Evolutionary conservation across 495 filamentous ascomycete species (phyloP), one percentile per base, ranked within the genome.

Genomic region (Aspergillus incahuasiensis): DNA sequence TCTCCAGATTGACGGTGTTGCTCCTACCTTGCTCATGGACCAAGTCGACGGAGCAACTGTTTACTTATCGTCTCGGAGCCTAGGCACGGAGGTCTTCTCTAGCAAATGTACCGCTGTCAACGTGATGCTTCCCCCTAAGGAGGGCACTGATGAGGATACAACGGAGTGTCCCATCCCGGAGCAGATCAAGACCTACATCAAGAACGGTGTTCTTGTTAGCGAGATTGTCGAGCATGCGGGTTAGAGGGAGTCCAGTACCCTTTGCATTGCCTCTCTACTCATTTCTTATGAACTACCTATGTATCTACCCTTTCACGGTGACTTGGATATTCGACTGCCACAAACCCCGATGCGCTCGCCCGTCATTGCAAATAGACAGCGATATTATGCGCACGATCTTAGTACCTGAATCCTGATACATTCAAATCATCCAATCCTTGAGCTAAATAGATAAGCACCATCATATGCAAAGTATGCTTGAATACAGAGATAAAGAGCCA

Each of bases 221-320:
- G 90, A 96, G 77, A 95, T 97, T 65, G 91, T 96, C 15, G 89
- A 91, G 59, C 90, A 95, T 72, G 82, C 85, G 49, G 89, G 91
- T 47, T 91, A 78, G 58, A 55, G 16, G n/a, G n/a, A n/a, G n/a
- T n/a, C n/a, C n/a, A n/a, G n/a, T n/a, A n/a, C n/a, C 11, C 8
- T 3, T 13, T 15, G 12, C 38, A 11, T 35, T 35, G 12, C 6
- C 32, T 35, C 13, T 35, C 8, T 5, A 11, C 32, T 15, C 13
- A 11, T 25, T 13, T n/a, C n/a, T 21, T 28, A 19, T 51, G 35
- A 13, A 19, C 22, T 22, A 41, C 22, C 13, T 15, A 25, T 41
- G 35, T 28, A 51, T 51, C 21, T 51, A 12, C 5, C 16, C 13
- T 13, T n/a, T n/a, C n/a, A n/a, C 15, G 38, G 38, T 42, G 48